Conservation (phyloP, 2,329 filamentous ascomycete species). For the Ploettnerulaceae sp. region DNA sequence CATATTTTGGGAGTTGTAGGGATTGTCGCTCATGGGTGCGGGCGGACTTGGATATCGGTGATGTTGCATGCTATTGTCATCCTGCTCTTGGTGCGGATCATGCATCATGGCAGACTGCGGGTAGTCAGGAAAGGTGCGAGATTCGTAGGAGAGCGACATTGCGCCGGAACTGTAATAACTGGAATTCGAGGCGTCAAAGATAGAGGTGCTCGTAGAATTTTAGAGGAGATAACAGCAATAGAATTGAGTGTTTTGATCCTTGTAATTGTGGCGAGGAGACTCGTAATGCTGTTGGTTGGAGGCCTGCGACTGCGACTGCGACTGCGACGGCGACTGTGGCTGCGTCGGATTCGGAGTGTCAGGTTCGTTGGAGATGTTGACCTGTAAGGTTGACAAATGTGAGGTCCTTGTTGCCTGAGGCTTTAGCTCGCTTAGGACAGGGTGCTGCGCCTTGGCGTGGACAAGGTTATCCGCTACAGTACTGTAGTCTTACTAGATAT, state of each 20-base stretch:
- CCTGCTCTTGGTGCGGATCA: conserved; percentile 29
- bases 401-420: no score
- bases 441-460: no score
- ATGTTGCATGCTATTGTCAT: conserved; percentile 26
- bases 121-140: conserved; percentile 27
- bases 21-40: conserved; percentile 28
- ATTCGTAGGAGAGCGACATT: conserved; percentile 31
- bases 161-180: conserved; percentile 7
- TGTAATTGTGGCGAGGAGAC: conserved; percentile 8
- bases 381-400: no score
- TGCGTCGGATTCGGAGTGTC: background rate
- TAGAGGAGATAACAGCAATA: conserved; percentile 12
- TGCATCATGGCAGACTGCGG: conserved; percentile 29
- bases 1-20: conserved; percentile 28
- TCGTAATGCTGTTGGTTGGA: conserved; percentile 18
- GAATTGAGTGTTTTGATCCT: background rate
- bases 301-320: background rate
- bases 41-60: conserved; percentile 32
- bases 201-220: no score
- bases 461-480: no score
- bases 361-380: no score
- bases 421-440: no score
- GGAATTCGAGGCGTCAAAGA: background rate
- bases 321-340: background rate
- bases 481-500: no score